Base-by-base conservation (phyloP, 2,329 filamentous ascomycete species). In the Epicoccum sorghinum region DNA sequence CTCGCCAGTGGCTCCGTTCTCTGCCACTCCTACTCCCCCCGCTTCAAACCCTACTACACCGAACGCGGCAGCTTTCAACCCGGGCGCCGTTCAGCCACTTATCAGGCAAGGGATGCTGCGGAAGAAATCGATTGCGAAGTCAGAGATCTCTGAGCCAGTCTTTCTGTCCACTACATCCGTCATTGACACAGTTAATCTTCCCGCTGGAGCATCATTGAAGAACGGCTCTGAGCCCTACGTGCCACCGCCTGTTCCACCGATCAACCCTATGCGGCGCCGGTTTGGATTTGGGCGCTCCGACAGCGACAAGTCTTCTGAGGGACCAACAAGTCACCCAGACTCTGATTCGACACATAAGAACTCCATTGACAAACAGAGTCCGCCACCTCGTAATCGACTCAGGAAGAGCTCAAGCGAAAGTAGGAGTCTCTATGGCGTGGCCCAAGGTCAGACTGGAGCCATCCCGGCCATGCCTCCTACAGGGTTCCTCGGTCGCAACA, bases 71-170 rank as follows among this genome's bases (percentile, higher is more conserved):
- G 66, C 66, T 9, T 74, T 74, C 58, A 67, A 69, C 24, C 51
- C 67, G 8, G 66, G 66, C 53, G 53, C 57, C 10, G 52, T 70
- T 48, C 72, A 73, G 41, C 67, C 65, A 18, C 50, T 66, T 32
- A 49, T 53, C n/a, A 58, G 56, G 64, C 68, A 64, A 24, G 68
- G 65, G 13, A 59, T 69, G 30, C 47, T 72, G 64, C 79, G 83
- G 33, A 87, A 86, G 75, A 82, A 82, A 62, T 78, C 80, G 0
- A 78, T 88, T 42, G 81, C 82, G 58, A 88, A 88, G 70, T 75
- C 78, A 10, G 81, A 83, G 52, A 88, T 88, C 44, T 86, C 84
- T 2, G 85, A 88, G 62, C 86, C 86, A 0, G 76, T 75, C 4
- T 77, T 83, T 55, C 64, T 82, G 24, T 82, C 79, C 1, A 78